These are phyloP conservation scores for Sicyos baderoa DNA, from an alignment of 306 rosid genomes.

Conservation along the genomic window DNA sequence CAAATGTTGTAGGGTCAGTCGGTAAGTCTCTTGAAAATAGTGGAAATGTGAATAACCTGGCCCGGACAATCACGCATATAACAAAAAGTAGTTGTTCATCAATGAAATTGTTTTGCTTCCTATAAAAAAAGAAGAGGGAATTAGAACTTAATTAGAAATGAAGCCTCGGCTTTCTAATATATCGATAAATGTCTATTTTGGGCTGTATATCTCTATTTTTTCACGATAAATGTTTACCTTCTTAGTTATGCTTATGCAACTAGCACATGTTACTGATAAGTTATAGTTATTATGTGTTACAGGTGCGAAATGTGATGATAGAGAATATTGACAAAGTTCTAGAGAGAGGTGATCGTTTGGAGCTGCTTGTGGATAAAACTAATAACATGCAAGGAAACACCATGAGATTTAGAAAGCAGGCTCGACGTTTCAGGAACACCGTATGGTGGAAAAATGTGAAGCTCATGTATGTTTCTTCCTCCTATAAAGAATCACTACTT, in stretches of 20 bases:
- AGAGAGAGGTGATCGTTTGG: constrained; percentile 92
- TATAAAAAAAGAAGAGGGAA: no score
- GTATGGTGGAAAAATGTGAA: constrained; percentile 99
- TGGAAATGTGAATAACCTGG: no score
- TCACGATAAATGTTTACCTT: not conserved
- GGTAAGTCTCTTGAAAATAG: no score
- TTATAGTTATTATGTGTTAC: constrained; percentile 9
- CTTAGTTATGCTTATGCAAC: not conserved
- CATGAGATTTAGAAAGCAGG: constrained; percentile 85
- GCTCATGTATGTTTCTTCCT: constrained; percentile 57
- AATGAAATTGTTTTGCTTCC: no score
- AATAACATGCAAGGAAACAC: constrained; percentile 93
- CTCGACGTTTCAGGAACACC: constrained; percentile 84
- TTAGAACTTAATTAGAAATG: no score
- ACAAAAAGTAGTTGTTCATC: no score
- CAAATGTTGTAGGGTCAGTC: no score
- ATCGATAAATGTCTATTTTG: not conserved
- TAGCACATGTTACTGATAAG: not conserved
- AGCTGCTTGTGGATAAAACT: constrained; percentile 91
- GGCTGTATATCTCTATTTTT: not conserved
- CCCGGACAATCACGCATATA: no score
- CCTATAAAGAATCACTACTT: not conserved
- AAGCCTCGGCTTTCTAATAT: not conserved
- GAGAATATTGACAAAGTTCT: constrained; percentile 95
- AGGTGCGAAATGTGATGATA: constrained; percentile 93